Base-by-base conservation (phyloP, 2,329 filamentous ascomycete genomes). In the Sclerotinia nivalis region DNA sequence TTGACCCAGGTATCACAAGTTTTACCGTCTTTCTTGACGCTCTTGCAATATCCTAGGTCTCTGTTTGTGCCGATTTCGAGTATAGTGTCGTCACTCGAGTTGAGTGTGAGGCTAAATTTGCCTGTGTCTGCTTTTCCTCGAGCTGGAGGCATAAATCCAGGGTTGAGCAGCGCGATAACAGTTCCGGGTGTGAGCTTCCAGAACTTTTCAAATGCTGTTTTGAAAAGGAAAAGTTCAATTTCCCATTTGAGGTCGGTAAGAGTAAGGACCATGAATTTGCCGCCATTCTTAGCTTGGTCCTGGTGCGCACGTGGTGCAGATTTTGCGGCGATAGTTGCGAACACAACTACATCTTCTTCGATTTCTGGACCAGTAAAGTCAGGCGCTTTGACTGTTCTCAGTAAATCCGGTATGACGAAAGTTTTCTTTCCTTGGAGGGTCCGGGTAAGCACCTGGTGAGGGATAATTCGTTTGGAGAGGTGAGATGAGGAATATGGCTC, bases 181-280 rank as follows among this genome's bases (percentile, higher is more conserved):
- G 94, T 97, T n/a, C 96, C 96, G 2, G 93, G 87, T 0, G 89
- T 89, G n/a, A 98, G 83, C 78, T 97, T 97, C 91, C 95, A 98
- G 82, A 96, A 99, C 68, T 92, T 89, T 22, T 92, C 90, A 76
- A 98, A 97, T 9, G 93, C 96, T 0, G 91, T 89, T 76, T 92
- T 92, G 80, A 99, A 99, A 20, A 99, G 87, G 76, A 93, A 98
- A 55, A 98, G 86, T 73, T 98, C 94, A 18, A 99, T 80, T 75
- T 97, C 93, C 88, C 90, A 97, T 76, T 93, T 91, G 15, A 99
- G 83, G 79, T 99, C 95, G 0, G 92, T 93, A 3, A 99, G 84
- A 2, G 88, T 92, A 72, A 99, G 83, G 1, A 95, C 91, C 92
- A 99, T 97, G 82, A 96, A 99, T 79, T 97, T 97, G 64, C 91